These are phyloP conservation scores for Beauveria varroae DNA, from an alignment of 2,329 filamentous ascomycete species.

Conservation along the genomic window DNA sequence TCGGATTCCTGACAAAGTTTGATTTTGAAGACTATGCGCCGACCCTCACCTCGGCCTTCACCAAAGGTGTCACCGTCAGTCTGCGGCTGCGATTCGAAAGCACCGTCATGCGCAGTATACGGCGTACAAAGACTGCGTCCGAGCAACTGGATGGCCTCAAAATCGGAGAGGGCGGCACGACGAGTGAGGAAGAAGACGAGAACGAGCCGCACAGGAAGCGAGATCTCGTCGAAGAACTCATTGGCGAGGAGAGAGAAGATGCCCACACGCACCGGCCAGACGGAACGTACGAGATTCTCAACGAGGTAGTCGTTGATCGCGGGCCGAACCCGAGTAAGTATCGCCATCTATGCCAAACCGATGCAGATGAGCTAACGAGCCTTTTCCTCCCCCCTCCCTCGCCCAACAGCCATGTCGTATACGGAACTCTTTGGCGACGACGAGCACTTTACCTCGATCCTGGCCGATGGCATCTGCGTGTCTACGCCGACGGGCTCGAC, in stretches of 20 bases:
- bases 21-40: conserved; percentile 70
- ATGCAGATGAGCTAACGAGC: not conserved
- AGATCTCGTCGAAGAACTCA: conserved; percentile 82
- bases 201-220: conserved; percentile 35
- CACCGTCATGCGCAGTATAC: conserved; percentile 74
- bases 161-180: not conserved
- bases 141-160: conserved; percentile 11
- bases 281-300: conserved; percentile 81
- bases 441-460: conserved; percentile 88
- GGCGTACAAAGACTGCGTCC: conserved; percentile 33
- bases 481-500: conserved; percentile 92
- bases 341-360: not conserved
- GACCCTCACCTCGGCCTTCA: conserved; percentile 65
- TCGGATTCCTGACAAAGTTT: conserved; percentile 95
- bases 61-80: conserved; percentile 80
- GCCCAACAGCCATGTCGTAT: conserved; percentile 67
- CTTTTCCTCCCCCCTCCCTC: too few relatives aligned
- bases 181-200: conserved; percentile 26
- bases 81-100: conserved; percentile 85
- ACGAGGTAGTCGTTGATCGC: conserved; percentile 92
- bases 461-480: conserved; percentile 88
- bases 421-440: conserved; percentile 92
- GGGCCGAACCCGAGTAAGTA: conserved; percentile 82
- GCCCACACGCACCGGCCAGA: conserved; percentile 80
- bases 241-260: conserved; percentile 78